Percentiles rank a stretch among this genome's conserved stretches.
phyloP scores from a whole-genome alignment of 177 flowering plant genomes.

The Viscum album region DNA sequence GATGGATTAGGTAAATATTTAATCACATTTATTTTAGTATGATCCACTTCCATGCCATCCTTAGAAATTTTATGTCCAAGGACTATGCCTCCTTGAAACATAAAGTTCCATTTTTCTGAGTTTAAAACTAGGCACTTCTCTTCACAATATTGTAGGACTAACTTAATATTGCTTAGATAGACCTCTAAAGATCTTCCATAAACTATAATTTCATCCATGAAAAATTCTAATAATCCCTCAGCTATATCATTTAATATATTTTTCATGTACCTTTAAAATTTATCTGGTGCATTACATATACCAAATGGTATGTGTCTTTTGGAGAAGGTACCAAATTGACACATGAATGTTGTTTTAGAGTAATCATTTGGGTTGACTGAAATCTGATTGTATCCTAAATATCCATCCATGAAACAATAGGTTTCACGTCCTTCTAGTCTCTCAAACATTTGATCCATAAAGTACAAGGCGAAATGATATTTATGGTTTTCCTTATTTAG shows the following conservation, averaged over 20 bases:
- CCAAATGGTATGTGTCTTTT: background rate
- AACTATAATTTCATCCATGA: background rate
- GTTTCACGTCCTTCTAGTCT: background rate
- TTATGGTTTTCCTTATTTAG: too few species aligned
- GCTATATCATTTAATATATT: background rate
- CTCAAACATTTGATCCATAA: too few species aligned
- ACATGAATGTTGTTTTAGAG: background rate
- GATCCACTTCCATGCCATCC: background rate
- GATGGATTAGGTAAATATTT: background rate
- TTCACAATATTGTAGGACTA: background rate
- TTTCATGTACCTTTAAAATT: background rate
- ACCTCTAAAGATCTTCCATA: background rate
- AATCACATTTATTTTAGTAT: background rate
- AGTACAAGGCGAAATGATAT: too few species aligned
- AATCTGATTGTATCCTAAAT: background rate
- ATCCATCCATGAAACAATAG: background rate
- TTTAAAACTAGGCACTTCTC: background rate
- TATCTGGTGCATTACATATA: background rate
- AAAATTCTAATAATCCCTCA: background rate
- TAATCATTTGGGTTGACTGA: background rate
- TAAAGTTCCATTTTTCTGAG: background rate
- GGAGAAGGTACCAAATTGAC: background rate
- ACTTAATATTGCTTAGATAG: background rate
- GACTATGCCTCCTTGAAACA: background rate
- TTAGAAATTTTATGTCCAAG: background rate